Evolutionary conservation across 345 rosid species (phyloP).

Genomic region (Eutrema japonicum): DNA sequence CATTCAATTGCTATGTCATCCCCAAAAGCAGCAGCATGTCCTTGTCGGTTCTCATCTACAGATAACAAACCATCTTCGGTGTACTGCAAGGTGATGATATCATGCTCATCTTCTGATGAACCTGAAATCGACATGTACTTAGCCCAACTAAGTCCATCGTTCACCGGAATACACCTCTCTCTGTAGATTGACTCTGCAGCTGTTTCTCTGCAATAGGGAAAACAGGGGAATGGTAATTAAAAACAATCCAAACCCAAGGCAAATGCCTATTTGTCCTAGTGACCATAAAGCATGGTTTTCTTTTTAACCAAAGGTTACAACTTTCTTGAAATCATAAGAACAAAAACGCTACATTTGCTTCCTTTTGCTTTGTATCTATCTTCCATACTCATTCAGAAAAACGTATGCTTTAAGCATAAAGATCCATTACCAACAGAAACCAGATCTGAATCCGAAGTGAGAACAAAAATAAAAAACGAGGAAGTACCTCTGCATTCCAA

Average conservation of each 20-base stretch:
- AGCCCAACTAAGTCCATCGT: conserved; percentile 85
- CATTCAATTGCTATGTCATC: conserved; percentile 97
- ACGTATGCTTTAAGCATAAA: background rate
- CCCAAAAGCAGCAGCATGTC: conserved; percentile 96
- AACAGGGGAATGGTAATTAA: background rate
- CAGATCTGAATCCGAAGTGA: conserved; percentile 25
- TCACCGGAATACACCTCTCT: conserved; percentile 89
- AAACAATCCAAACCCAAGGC: background rate
- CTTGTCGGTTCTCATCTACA: conserved; percentile 82
- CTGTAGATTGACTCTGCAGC: conserved; percentile 93
- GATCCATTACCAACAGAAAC: conserved; percentile 11
- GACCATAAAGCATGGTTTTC: too few species aligned
- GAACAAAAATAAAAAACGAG: background rate
- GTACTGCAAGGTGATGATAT: conserved; percentile 87
- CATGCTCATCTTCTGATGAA: conserved; percentile 83
- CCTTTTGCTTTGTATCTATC: background rate
- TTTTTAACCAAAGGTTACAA: too few species aligned
- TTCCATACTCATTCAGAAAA: background rate
- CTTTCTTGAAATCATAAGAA: too few species aligned
- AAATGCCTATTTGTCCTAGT: background rate
- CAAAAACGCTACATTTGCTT: background rate
- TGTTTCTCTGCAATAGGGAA: conserved; percentile 68
- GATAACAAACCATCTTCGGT: conserved; percentile 93
- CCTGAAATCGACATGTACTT: conserved; percentile 97
- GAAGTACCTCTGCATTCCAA: conserved; percentile 85